These are phyloP conservation scores for Cadophora luteo-olivacea DNA, from an alignment of 2,329 filamentous ascomycete species.

Conservation along the genomic window DNA sequence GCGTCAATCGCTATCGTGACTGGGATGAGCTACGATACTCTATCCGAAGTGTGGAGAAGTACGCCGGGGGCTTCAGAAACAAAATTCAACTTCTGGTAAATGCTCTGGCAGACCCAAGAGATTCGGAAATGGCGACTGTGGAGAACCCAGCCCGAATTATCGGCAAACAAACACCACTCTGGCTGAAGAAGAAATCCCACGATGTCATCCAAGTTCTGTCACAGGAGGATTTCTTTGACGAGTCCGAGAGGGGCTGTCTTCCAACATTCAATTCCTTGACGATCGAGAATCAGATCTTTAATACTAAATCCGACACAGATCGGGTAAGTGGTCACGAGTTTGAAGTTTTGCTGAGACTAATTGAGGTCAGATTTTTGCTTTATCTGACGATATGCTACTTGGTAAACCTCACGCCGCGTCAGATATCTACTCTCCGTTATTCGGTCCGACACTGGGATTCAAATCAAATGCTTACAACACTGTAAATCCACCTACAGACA, in stretches of 20 bases:
- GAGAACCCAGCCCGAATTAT: slow-evolving; percentile 38
- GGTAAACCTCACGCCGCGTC: slow-evolving; percentile 50
- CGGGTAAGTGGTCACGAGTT: slow-evolving; percentile 19
- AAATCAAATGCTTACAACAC: slow-evolving; percentile 52
- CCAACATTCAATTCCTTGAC: slow-evolving; percentile 53
- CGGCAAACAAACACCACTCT: slow-evolving; percentile 47
- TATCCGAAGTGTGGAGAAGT: slow-evolving; percentile 50
- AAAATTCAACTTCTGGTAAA: slow-evolving; percentile 53
- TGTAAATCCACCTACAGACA: slow-evolving; percentile 43
- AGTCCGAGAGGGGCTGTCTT: slow-evolving; percentile 47
- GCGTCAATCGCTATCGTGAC: slow-evolving; percentile 52
- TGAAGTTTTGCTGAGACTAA: too few species aligned
- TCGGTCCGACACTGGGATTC: slow-evolving; percentile 51
- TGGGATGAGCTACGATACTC: slow-evolving; percentile 54
- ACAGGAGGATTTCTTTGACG: slow-evolving; percentile 52
- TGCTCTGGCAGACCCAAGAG: slow-evolving; percentile 41
- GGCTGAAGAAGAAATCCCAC: slow-evolving; percentile 46
- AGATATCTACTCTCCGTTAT: slow-evolving; percentile 52
- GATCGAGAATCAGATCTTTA: slow-evolving; percentile 52
- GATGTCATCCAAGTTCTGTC: slow-evolving; percentile 47
- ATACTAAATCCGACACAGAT: slow-evolving; percentile 50
- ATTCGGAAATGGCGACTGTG: slow-evolving; percentile 25
- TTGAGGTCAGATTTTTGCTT: slow-evolving; percentile 46
- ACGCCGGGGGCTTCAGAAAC: slow-evolving; percentile 49
- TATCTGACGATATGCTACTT: slow-evolving; percentile 54